Evolutionary conservation across 805 yeast genomes (phyloP), one percentile per base, ranked within the genome.

Genomic region (Yarrowia sp.): DNA sequence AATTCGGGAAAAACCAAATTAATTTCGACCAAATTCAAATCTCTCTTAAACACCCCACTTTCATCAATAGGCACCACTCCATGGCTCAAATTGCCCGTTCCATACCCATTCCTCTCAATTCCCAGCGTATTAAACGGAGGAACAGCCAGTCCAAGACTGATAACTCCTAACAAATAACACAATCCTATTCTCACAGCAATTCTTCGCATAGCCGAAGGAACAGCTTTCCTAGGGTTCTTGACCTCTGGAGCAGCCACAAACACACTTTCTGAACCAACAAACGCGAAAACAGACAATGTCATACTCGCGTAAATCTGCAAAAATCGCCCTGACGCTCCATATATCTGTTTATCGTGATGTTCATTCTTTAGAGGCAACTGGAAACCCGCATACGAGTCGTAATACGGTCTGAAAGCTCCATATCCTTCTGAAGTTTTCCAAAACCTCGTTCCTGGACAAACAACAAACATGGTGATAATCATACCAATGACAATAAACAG

Each of bases 231-330:
- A 5, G 96, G 96, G 68, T 88, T 86, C 67, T 86, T 79, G n/a
- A 92, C 89, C 74, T 90, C 96, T 74, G 92, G 89, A 7, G 93
- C 91, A 2, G 95, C 93, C 64, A 89, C 84, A 68, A 89, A 85
- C 11, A 90, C 92, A 73, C 87, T 85, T 69, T 90, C 96, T 1
- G 92, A 88, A 0, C 96, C 96, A 57, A 88, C 84, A 71, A 86
- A 90, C 0, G 96, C 88, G 74, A 87, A 90, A 0, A 90, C 80
- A 0, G 92, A 86, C 18, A 86, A 84, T 53, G 85, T 75, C 8
- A 86, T 76, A 1, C 91, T 90, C 0, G 85, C 82, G 39, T 87
- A 65, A 8, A 88, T 74, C 66, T 71, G 74, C 39, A 71, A 33
- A 64, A 71, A 71, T 22, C 72, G 48, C 0, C 74, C 77, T 0